phyloP scores from a whole-genome alignment of 1,284 basidiomycete genomes.

The Trametes polyzona region DNA sequence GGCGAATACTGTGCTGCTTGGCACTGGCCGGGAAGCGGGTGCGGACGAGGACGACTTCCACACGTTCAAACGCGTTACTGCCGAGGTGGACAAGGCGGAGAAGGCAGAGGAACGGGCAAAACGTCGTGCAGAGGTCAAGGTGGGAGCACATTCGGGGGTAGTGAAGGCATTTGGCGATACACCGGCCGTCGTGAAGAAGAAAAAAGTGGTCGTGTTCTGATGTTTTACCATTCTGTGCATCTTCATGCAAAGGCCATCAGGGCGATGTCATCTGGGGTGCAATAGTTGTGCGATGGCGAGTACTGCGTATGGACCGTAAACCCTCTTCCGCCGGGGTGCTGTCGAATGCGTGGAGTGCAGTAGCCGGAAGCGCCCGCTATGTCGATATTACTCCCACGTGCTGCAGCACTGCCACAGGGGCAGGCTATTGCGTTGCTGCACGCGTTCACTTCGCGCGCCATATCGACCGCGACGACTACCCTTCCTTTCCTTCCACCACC shows the following conservation, averaged over 20 bases:
- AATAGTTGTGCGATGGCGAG: neutral
- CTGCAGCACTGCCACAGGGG: slow-evolving; percentile 19
- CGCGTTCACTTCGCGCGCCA: slow-evolving; percentile 1
- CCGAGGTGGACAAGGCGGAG: slow-evolving; percentile 64
- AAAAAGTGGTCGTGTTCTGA: slow-evolving; percentile 59
- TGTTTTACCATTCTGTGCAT: neutral
- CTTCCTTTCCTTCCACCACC: neutral
- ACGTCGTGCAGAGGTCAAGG: slow-evolving; percentile 47
- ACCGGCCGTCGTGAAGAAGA: slow-evolving; percentile 45
- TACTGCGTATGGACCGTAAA: too few relatives aligned
- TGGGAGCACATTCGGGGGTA: slow-evolving; percentile 48
- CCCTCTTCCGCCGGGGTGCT: too few relatives aligned
- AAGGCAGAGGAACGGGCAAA: slow-evolving; percentile 49
- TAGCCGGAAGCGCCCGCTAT: neutral
- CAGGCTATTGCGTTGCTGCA: slow-evolving; percentile 13
- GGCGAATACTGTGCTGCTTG: slow-evolving; percentile 46
- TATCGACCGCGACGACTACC: slow-evolving; percentile 11
- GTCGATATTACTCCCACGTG: slow-evolving; percentile 3
- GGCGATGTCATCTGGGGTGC: neutral
- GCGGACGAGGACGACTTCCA: slow-evolving; percentile 96
- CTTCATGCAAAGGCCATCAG: neutral
- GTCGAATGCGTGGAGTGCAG: too few relatives aligned
- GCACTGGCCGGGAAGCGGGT: slow-evolving; percentile 61
- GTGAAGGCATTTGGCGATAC: slow-evolving; percentile 47
- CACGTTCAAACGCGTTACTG: slow-evolving; percentile 65